Conservation (phyloP, 106 monocot species). For the Amphibolis antarctica region DNA sequence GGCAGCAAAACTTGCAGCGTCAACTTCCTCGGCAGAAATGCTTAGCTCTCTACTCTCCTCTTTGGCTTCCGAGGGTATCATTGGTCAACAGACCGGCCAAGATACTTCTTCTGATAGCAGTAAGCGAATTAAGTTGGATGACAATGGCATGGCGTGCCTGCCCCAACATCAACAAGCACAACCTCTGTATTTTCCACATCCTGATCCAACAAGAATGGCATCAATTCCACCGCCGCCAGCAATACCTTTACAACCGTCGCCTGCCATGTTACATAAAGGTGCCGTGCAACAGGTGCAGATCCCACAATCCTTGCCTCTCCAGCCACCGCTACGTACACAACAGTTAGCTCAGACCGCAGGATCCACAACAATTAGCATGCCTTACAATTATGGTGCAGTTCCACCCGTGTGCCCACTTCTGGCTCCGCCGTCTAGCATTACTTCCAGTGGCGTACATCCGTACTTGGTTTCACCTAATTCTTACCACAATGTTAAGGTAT, state of each 20-base stretch:
- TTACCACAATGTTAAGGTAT: conserved; percentile 19
- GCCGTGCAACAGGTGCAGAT: conserved; percentile 4
- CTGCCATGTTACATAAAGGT: conserved; percentile 1
- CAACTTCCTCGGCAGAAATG: conserved; percentile 57
- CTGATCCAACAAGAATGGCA: conserved; percentile 13
- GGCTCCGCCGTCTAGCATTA: conserved; percentile 8
- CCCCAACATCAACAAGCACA: conserved; percentile 18
- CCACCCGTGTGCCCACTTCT: conserved; percentile 1
- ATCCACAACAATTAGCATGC: conserved; percentile 4
- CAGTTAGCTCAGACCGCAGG: conserved; percentile 16
- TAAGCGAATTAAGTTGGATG: conserved; percentile 49
- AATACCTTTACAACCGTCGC: conserved; percentile 2
- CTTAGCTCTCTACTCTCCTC: conserved; percentile 61
- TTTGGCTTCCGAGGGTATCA: conserved; percentile 44
- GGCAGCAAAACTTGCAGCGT: conserved; percentile 56
- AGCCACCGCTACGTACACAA: conserved; percentile 2
- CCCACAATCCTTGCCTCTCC: conserved; percentile 14
- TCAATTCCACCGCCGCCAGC: neutral
- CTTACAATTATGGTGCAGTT: conserved; percentile 20
- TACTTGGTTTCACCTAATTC: conserved; percentile 10
- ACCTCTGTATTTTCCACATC: conserved; percentile 20
- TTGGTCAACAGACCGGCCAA: conserved; percentile 21
- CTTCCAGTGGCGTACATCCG: neutral
- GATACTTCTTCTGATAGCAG: conserved; percentile 27
- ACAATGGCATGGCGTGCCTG: conserved; percentile 24